Evolutionary conservation across 2,329 filamentous ascomycete species (phyloP).

Genomic region (Pyricularia grisea): DNA sequence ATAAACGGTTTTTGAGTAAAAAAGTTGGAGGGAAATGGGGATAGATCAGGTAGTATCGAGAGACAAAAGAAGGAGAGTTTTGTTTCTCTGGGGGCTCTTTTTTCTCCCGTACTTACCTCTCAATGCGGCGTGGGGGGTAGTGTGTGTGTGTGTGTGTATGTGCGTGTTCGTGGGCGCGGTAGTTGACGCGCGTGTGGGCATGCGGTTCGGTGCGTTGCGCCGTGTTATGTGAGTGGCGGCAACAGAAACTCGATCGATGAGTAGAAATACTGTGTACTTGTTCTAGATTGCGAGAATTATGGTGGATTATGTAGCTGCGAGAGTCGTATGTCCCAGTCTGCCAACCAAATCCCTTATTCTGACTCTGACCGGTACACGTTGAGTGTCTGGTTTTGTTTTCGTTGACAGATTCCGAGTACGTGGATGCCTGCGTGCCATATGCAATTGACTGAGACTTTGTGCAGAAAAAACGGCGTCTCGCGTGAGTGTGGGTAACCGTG

Average conservation of each 20-base stretch:
- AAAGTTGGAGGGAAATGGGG: background rate
- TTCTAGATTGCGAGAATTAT: background rate
- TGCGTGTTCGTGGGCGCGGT: too few species aligned
- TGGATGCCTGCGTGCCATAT: background rate
- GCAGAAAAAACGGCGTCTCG: conserved; percentile 7
- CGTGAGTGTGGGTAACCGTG: conserved; percentile 1
- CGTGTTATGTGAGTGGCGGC: background rate
- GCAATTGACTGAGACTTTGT: conserved; percentile 6
- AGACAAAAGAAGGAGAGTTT: background rate
- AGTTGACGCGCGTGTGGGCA: background rate
- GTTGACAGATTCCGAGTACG: background rate
- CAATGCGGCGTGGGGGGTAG: background rate
- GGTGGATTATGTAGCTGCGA: background rate
- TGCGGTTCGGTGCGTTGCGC: background rate
- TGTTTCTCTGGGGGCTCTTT: background rate
- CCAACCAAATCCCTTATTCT: background rate
- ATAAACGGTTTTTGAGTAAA: background rate
- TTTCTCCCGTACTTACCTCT: background rate
- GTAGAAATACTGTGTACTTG: background rate
- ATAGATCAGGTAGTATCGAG: background rate
- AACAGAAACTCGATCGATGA: background rate
- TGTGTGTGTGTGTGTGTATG: background rate
- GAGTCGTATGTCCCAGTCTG: background rate
- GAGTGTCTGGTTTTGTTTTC: background rate
- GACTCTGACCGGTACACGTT: background rate